A percentile compares a stretch with the other conserved stretches of the same genome.
These are phyloP conservation scores for Rhynchosporium graminicola DNA, from an alignment of 2,329 filamentous ascomycete genomes.

Conservation along the genomic window DNA sequence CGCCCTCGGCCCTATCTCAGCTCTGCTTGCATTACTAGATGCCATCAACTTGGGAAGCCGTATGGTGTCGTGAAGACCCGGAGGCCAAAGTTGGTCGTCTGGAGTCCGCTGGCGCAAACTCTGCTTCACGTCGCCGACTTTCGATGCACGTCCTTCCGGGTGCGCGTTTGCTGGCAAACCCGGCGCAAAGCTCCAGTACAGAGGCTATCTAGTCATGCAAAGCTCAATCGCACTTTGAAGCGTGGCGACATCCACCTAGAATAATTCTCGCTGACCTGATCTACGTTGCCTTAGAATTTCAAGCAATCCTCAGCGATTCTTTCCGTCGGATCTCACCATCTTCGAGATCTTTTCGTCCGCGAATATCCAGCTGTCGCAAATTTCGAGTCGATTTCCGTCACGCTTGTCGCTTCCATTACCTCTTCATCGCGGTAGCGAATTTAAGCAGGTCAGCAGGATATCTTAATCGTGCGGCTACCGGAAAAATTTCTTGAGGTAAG, in stretches of 20 bases:
- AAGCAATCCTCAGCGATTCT: slow-evolving; percentile 36
- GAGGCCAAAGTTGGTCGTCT: slow-evolving; percentile 23
- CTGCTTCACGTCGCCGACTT: slow-evolving; percentile 27
- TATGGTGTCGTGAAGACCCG: slow-evolving; percentile 30
- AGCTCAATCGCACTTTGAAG: slow-evolving; percentile 19
- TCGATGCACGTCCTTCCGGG: slow-evolving; percentile 23
- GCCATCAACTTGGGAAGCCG: slow-evolving; percentile 16
- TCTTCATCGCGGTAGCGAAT: slow-evolving; percentile 32
- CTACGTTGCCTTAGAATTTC: slow-evolving; percentile 35
- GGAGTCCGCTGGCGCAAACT: slow-evolving; percentile 37
- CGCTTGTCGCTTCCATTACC: slow-evolving; percentile 28
- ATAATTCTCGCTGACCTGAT: slow-evolving; percentile 34
- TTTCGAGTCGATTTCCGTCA: slow-evolving; percentile 34
- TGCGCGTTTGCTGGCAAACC: slow-evolving; percentile 36
- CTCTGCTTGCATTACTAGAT: slow-evolving; percentile 17
- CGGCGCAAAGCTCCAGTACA: slow-evolving; percentile 32
- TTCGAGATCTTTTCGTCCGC: slow-evolving; percentile 33
- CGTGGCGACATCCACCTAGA: neutral
- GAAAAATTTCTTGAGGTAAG: slow-evolving; percentile 36
- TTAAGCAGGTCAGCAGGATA: slow-evolving; percentile 35
- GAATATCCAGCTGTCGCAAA: slow-evolving; percentile 38
- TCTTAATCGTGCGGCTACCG: slow-evolving; percentile 33
- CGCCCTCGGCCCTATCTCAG: slow-evolving; percentile 10
- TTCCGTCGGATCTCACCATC: slow-evolving; percentile 36
- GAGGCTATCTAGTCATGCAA: slow-evolving; percentile 18